phyloP scores from a whole-genome alignment of 257 asterid genomes.

The Hygrophila difformis region DNA sequence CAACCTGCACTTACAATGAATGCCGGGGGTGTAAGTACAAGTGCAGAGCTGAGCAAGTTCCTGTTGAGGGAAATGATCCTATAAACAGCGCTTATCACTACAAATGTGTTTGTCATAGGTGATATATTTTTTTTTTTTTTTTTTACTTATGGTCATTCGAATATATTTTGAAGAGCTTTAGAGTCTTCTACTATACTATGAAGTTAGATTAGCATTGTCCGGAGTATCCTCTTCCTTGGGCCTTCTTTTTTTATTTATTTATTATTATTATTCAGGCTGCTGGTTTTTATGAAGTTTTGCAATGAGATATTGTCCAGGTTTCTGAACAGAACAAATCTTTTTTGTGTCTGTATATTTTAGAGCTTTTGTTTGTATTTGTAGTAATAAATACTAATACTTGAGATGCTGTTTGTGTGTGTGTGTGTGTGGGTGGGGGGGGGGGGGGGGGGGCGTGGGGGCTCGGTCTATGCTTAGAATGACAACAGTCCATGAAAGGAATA shows the following conservation, averaged over 20 bases:
- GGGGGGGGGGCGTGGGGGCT: too few species aligned
- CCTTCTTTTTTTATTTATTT: too few species aligned
- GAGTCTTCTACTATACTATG: too few species aligned
- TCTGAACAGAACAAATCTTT: slow-evolving; percentile 5
- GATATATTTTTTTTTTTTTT: slow-evolving; percentile 10
- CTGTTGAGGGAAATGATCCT: slow-evolving; percentile 92
- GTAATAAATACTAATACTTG: background rate
- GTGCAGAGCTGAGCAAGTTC: slow-evolving; percentile 94
- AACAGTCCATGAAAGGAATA: slow-evolving; percentile 6
- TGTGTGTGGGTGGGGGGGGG: too few species aligned
- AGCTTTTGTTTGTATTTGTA: slow-evolving; percentile 5
- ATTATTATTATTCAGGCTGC: too few species aligned
- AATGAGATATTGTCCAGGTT: slow-evolving; percentile 1
- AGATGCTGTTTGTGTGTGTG: too few species aligned
- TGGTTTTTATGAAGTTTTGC: too few species aligned
- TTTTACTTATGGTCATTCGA: too few species aligned
- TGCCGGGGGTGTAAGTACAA: slow-evolving; percentile 80
- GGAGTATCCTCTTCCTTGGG: too few species aligned
- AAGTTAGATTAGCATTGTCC: slow-evolving; percentile 19
- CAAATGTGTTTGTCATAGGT: slow-evolving; percentile 83
- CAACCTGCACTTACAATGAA: slow-evolving; percentile 83
- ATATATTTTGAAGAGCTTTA: too few species aligned
- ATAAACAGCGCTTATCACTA: slow-evolving; percentile 77
- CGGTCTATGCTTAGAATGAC: slow-evolving; percentile 9
- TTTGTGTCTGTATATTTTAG: slow-evolving; percentile 6